phyloP scores from a whole-genome alignment of 208 protist species.

The Lotmaria passim region DNA sequence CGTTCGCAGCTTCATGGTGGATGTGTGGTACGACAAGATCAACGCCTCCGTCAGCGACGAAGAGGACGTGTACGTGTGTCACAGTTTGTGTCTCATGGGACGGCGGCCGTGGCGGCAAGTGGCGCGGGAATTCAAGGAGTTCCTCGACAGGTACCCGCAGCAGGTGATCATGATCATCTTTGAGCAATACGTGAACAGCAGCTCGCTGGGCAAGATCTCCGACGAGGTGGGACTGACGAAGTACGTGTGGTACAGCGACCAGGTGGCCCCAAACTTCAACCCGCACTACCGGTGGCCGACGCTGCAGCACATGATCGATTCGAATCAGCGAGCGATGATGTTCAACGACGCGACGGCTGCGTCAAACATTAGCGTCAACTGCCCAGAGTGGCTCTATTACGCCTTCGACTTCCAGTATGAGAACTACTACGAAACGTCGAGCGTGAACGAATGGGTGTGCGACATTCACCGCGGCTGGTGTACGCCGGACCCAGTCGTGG shows the following conservation, averaged over 20 bases:
- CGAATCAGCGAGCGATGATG: constrained; percentile 36
- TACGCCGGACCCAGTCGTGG: neutral
- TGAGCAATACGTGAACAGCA: constrained; percentile 52
- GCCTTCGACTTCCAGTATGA: constrained; percentile 42
- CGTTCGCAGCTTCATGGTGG: constrained; percentile 54
- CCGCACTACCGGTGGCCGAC: constrained; percentile 47
- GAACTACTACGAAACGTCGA: constrained; percentile 40
- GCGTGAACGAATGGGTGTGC: constrained; percentile 30
- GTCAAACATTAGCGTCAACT: neutral
- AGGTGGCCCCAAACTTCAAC: constrained; percentile 37
- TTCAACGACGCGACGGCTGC: constrained; percentile 35
- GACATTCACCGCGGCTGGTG: constrained; percentile 44
- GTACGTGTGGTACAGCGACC: constrained; percentile 40
- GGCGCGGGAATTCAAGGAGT: constrained; percentile 29
- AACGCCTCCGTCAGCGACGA: constrained; percentile 31
- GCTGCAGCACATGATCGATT: constrained; percentile 30
- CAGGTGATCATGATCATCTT: constrained; percentile 50
- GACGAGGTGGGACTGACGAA: constrained; percentile 36
- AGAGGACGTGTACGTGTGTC: constrained; percentile 44
- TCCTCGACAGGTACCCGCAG: constrained; percentile 34
- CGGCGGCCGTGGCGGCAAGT: constrained; percentile 24
- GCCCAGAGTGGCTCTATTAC: constrained; percentile 46
- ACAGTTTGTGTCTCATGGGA: constrained; percentile 35
- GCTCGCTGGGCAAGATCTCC: constrained; percentile 26
- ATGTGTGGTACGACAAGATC: constrained; percentile 50